Base-by-base conservation (phyloP, 345 rosid genomes). In the Turnera subulata region DNA sequence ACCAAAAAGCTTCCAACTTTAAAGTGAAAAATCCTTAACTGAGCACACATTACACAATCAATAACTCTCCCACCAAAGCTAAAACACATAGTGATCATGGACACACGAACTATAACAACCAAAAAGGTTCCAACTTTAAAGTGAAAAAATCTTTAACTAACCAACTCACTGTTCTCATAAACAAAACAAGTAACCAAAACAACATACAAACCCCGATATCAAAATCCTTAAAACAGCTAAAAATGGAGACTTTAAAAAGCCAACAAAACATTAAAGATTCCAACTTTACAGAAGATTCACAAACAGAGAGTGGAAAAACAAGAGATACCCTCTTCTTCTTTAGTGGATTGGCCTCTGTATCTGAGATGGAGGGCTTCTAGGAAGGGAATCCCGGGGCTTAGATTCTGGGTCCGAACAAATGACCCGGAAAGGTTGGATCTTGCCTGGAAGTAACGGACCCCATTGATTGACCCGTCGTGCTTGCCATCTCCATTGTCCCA, bases 401-500 rank as follows among this genome's bases (percentile, higher is more conserved):
- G 70, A 63, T 80, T 89, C 33, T 75, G 86, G 50, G 75, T 6
- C 22, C 99, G 87, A 48, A 82, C 72, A 49, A 92, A 80, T 2
- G 97, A 89, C 2, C 86, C 98, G 0, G 97, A 92, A 9, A 24
- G 68, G 35, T 76, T 67, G 17, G 81, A 78, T 53, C 66, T 78
- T 10, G 89, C 85, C 25, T 64, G 80, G 62, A 92, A 92, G 60
- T 83, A 92, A 12, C 73, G 84, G 54, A 75, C 84, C 5, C 94
- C 94, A 23, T 86, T 84, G 46, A 84, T 50, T 68, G 89, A 70
- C 2, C 97, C 98, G 47, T 89, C 82, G 43, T 84, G 97, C 69
- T 92, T 89, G 21, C 93, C 94, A 6, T 77, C 85, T 3, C 82
- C 80, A 39, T 62, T 68, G 75, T 86, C 97, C 97, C 97, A 92